A percentile compares a stretch with the other conserved stretches of the same genome.
Evolutionary conservation across 148 eudicot genomes (phyloP).

Genomic region (Vaccinium corymbosum): DNA sequence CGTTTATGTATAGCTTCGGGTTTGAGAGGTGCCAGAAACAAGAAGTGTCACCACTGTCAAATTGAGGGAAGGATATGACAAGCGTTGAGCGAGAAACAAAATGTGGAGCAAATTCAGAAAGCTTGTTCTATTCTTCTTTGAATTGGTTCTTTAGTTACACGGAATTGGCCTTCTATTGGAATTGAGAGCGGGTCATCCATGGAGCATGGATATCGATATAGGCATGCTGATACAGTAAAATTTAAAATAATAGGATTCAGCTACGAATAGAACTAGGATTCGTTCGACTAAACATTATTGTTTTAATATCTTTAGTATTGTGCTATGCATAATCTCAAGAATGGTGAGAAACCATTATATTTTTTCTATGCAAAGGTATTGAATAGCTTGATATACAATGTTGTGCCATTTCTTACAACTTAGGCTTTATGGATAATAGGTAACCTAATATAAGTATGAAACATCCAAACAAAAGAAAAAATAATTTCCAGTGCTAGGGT

Average conservation of each 20-base stretch:
- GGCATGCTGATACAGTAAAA: neutral
- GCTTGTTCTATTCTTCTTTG: neutral
- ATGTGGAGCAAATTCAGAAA: neutral
- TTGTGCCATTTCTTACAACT: too few species aligned
- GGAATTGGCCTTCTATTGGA: neutral
- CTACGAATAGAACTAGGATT: neutral
- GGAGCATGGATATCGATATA: neutral
- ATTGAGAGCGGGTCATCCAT: neutral
- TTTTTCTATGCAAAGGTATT: neutral
- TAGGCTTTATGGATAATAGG: neutral
- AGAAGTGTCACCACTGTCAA: neutral
- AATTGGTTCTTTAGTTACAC: neutral
- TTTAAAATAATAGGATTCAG: neutral
- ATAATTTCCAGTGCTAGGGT: neutral
- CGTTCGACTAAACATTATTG: neutral
- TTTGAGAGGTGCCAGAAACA: neutral
- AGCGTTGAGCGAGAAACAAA: neutral
- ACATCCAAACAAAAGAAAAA: neutral
- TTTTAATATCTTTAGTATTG: neutral
- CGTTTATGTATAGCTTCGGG: neutral
- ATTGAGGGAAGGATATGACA: neutral
- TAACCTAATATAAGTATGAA: neutral
- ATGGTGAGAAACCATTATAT: neutral
- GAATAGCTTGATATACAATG: neutral
- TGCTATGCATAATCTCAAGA: neutral